Percentiles rank a stretch among this genome's conserved stretches.
phyloP scores from a whole-genome alignment of 2,329 filamentous ascomycete species.

The Aspergillus fructus region DNA sequence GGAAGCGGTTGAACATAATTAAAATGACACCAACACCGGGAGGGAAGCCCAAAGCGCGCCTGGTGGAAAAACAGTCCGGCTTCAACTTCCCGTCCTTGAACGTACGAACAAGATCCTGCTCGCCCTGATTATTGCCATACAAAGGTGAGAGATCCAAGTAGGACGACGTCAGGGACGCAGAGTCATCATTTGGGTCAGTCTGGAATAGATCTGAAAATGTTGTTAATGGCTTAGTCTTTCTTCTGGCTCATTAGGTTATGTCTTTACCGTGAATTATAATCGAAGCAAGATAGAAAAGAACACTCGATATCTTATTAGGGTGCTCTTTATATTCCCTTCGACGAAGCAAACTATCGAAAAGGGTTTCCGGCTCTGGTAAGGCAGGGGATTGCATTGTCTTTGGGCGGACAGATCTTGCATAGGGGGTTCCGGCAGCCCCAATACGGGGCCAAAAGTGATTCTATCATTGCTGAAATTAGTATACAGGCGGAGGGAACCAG shows the following conservation, averaged over 20 bases:
- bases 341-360: slow-evolving; percentile 69
- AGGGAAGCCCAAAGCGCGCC: slow-evolving; percentile 64
- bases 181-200: slow-evolving; percentile 62
- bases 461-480: slow-evolving; percentile 38
- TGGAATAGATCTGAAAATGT: slow-evolving; percentile 58
- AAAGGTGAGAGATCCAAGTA: slow-evolving; percentile 73
- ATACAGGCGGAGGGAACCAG: slow-evolving; percentile 17
- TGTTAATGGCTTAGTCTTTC: slow-evolving; percentile 17
- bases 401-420: slow-evolving; percentile 66
- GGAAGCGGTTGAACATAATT: slow-evolving; percentile 68
- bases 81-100: slow-evolving; percentile 68
- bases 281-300: slow-evolving; percentile 72
- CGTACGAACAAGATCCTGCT: slow-evolving; percentile 64
- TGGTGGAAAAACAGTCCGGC: slow-evolving; percentile 68
- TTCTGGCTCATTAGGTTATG: background rate
- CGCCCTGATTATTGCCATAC: slow-evolving; percentile 65
- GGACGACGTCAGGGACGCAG: slow-evolving; percentile 67
- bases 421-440: slow-evolving; percentile 65
- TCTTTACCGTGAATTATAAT: slow-evolving; percentile 59
- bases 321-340: slow-evolving; percentile 63
- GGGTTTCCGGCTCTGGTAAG: slow-evolving; percentile 63
- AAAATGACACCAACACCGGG: slow-evolving; percentile 67
- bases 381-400: slow-evolving; percentile 57
- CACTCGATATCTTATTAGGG: slow-evolving; percentile 70
- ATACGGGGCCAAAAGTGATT: slow-evolving; percentile 64